Evolutionary conservation across 73 alveolate genomes (phyloP), one percentile per base, ranked within the genome.

Genomic region (Breviolum minutum): DNA sequence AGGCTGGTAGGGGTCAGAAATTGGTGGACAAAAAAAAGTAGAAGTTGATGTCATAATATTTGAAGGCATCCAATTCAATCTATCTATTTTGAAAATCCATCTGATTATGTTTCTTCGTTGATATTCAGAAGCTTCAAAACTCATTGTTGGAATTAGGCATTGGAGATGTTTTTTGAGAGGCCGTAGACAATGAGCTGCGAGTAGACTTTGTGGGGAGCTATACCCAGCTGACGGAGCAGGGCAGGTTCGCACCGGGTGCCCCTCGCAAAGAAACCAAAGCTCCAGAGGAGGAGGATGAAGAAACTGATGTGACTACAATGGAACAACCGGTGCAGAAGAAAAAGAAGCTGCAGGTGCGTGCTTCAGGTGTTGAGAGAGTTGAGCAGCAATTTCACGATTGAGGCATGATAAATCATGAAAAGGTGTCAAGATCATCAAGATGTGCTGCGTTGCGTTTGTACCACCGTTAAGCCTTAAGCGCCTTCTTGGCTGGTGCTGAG

Each of bases 141-240:
- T 40, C 54, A 40, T 40, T 40, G 54, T 40, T 40, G 54, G 54
- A 40, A 40, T 40, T 40, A n/a, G 54, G 54, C 54, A 40, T 40
- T 40, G 54, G 54, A 40, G 12, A 20, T 16, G 93, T 8, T 12
- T 54, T 9, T 48, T 32, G 90, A 40, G 84, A 27, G 79, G 70
- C 86, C 60, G 95, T 40, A 60, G 81, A 48, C 40, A n/a, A 66
- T 13, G 90, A 92, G 90, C 80, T 92, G 90, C 98, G 63, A 8
- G 98, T 92, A 60, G 98, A 92, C 90, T 92, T 74, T 17, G 80
- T 76, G 40, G 98, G 98, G 26, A 92, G 98, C 90, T 74, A 73
- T 66, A 64, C 29, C 8, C 64, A 60, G 77, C 79, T 92, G 81
- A 63, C 84, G 71, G 69, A 73, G 98, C 29, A 32, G 61, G 90